phyloP scores from a whole-genome alignment of 257 asterid genomes.

The Parsonsia alboflavescens region DNA sequence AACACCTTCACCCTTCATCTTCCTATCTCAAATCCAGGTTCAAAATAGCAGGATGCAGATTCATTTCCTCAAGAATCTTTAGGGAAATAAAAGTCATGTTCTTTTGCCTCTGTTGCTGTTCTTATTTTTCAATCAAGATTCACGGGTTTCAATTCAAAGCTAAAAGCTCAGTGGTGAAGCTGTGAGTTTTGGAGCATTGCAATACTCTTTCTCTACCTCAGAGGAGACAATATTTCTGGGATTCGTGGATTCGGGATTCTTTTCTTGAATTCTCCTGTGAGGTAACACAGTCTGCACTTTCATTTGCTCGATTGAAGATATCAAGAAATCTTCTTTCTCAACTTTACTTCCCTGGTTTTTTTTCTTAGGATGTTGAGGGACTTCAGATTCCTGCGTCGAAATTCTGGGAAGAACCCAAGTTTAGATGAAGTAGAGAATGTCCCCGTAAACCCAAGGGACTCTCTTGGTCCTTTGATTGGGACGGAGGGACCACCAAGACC shows the following conservation, averaged over 20 bases:
- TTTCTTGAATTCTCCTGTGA: slow-evolving; percentile 57
- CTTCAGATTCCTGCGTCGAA: slow-evolving; percentile 71
- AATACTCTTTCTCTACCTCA: slow-evolving; percentile 13
- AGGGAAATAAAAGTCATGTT: not conserved
- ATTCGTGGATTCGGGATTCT: slow-evolving; percentile 48
- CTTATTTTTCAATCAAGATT: no score
- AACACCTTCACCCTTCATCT: slow-evolving; percentile 6
- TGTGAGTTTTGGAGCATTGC: not conserved
- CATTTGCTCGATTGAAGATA: slow-evolving; percentile 15
- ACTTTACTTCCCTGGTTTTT: slow-evolving; percentile 3
- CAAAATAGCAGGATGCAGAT: slow-evolving; percentile 2
- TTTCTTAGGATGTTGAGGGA: slow-evolving; percentile 80
- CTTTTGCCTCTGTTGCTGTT: not conserved
- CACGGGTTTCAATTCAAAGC: slow-evolving; percentile 17
- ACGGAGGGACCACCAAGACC: slow-evolving; percentile 69
- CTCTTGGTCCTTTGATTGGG: slow-evolving; percentile 39
- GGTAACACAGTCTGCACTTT: slow-evolving; percentile 29
- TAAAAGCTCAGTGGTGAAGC: not conserved
- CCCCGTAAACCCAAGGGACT: slow-evolving; percentile 56
- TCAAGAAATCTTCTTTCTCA: not conserved
- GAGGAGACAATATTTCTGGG: slow-evolving; percentile 41
- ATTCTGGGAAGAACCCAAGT: slow-evolving; percentile 49
- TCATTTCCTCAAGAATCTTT: slow-evolving; percentile 2
- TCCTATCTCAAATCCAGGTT: slow-evolving; percentile 11
- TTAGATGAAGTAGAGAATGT: slow-evolving; percentile 83